Evolutionary conservation across 140 eudicot genomes (phyloP).

Genomic region (Bidens hawaiensis): DNA sequence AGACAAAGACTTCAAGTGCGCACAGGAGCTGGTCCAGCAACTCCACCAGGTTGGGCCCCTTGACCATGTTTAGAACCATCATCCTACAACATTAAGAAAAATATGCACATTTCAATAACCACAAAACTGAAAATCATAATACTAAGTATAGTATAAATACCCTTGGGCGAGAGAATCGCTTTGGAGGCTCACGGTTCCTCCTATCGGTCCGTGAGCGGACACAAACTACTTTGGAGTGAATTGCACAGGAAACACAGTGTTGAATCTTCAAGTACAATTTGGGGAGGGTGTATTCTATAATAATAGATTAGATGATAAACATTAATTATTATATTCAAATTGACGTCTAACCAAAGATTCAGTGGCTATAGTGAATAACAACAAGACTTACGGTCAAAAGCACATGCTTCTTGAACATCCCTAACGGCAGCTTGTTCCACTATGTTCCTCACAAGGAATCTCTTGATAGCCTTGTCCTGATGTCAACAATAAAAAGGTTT

Average conservation of each 20-base stretch:
- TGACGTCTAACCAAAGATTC: too few relatives aligned
- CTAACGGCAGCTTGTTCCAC: slow-evolving; percentile 39
- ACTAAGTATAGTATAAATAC: slow-evolving; percentile 18
- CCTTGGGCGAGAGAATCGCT: slow-evolving; percentile 72
- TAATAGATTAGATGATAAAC: background rate
- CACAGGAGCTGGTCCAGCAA: slow-evolving; percentile 41
- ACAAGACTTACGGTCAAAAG: slow-evolving; percentile 39
- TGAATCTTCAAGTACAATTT: slow-evolving; percentile 63
- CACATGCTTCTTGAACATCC: slow-evolving; percentile 44
- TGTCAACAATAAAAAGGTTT: background rate
- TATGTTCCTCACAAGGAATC: slow-evolving; percentile 35
- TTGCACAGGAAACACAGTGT: slow-evolving; percentile 68
- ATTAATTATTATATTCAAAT: too few relatives aligned
- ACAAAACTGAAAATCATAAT: too few relatives aligned
- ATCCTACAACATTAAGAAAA: slow-evolving; percentile 43
- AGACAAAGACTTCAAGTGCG: slow-evolving; percentile 26
- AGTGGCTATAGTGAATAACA: too few relatives aligned
- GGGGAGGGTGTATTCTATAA: too few relatives aligned
- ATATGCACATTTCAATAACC: background rate
- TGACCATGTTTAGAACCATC: slow-evolving; percentile 57
- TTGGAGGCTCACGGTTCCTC: too few relatives aligned
- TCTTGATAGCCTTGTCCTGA: slow-evolving; percentile 38
- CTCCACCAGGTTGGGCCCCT: slow-evolving; percentile 45
- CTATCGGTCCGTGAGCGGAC: too few relatives aligned
- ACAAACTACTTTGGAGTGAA: slow-evolving; percentile 73